Evolutionary conservation across 305 asterid species (phyloP), one percentile per base, ranked within the genome.

Genomic region (Fraxinus floribunda): DNA sequence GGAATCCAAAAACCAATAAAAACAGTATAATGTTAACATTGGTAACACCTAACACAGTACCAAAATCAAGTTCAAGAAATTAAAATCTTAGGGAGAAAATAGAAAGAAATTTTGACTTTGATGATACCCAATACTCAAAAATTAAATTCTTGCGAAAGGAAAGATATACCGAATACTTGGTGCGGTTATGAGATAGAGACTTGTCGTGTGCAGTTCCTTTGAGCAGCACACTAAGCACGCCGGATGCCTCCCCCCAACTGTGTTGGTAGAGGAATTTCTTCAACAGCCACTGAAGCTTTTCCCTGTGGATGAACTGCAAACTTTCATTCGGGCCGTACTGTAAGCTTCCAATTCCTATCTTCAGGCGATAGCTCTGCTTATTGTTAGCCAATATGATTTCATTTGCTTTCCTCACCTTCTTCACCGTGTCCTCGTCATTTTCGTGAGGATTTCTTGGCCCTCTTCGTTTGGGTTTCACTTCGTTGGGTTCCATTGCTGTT

Each of bases 231-330:
- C 94, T 89, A 77, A 95, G 55, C 22, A 90, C 94, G 57, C 97
- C 98, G 81, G 95, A 84, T 32, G 97, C 97, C 83, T 92, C 97
- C 9, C 30, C 82, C 98, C 95, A 95, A 77, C 91, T 91, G n/a
- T 86, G 94, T 72, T 75, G 84, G 73, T 49, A 82, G 55, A 88
- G 60, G 64, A 92, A 90, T 83, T 81, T 82, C 26, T 75, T 57
- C 80, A 95, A 87, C 49, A 94, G 83, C 46, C 83, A 76, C 82
- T 86, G 86, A n/a, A 94, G 88, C 82, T 84, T 90, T 49, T 79
- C 72, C 89, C 93, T 86, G 86, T 94, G 92, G 74, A 80, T 82
- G 3, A 81, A 82, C 22, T 92, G 89, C n/a, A 91, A 79, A 77
- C 88, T 90, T 78, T 60, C 86, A 41, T 82, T 82, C 7, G 0